phyloP scores from a whole-genome alignment of 345 rosid genomes.

The Ceriops zippeliana region DNA sequence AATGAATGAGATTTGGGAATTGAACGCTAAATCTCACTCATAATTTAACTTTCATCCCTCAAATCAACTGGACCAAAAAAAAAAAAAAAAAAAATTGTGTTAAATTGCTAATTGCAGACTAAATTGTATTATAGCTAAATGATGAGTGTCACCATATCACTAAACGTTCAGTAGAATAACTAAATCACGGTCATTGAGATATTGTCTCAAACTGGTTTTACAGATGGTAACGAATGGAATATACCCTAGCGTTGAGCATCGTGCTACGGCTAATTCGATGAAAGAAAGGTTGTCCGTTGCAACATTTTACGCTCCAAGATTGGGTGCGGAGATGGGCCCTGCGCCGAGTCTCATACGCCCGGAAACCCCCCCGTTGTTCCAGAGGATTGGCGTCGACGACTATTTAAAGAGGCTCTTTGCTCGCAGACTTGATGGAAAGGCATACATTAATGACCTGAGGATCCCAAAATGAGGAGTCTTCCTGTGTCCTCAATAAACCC shows the following conservation, averaged over 20 bases:
- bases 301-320: slow-evolving; percentile 7
- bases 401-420: slow-evolving; percentile 1
- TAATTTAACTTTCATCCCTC: no score
- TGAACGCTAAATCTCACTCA: no score
- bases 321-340: slow-evolving; percentile 13
- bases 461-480: slow-evolving; percentile 7
- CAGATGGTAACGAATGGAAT: slow-evolving; percentile 17
- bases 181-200: no score
- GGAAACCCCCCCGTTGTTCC: slow-evolving; percentile 9
- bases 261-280: slow-evolving; percentile 3
- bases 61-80: no score
- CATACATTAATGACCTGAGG: slow-evolving; percentile 13
- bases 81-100: no score
- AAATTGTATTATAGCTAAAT: no score
- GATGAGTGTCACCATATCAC: no score
- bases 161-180: no score
- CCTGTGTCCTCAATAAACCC: no score
- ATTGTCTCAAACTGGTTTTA: no score
- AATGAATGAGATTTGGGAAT: no score
- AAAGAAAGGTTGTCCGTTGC: slow-evolving; percentile 19
- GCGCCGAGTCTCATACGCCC: slow-evolving; percentile 13
- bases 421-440: slow-evolving; percentile 10
- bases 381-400: slow-evolving; percentile 9
- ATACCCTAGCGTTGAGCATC: slow-evolving; percentile 17
- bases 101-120: no score